phyloP scores from a whole-genome alignment of 768 basidiomycete genomes.

The Gautieria morchelliformis region DNA sequence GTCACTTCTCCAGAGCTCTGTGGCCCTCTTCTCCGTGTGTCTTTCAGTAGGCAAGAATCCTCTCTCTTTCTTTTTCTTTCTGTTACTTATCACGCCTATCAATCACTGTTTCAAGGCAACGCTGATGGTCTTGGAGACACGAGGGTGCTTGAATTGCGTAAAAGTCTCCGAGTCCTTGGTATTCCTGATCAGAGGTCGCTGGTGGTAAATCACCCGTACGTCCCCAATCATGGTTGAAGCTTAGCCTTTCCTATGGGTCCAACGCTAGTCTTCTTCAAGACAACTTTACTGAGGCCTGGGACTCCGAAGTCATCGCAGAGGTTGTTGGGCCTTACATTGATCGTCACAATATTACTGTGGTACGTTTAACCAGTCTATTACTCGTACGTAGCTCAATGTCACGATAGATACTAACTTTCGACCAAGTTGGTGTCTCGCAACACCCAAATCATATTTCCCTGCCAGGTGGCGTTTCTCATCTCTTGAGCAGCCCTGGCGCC shows the following conservation, averaged over 20 bases:
- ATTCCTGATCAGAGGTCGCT: conserved; percentile 43
- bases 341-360: conserved; percentile 51
- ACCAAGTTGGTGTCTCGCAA: conserved; percentile 61
- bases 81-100: neutral
- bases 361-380: conserved; percentile 22
- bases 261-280: conserved; percentile 57
- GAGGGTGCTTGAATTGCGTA: conserved; percentile 47
- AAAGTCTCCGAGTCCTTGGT: conserved; percentile 61
- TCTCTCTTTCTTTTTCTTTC: neutral
- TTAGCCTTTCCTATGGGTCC: conserved; percentile 10
- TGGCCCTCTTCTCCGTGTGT: conserved; percentile 53
- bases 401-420: conserved; percentile 77
- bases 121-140: conserved; percentile 64
- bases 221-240: conserved; percentile 9
- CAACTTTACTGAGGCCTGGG: conserved; percentile 61
- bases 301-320: conserved; percentile 44
- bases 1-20: conserved; percentile 21
- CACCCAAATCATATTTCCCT: conserved; percentile 84
- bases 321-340: conserved; percentile 51
- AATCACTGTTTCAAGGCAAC: conserved; percentile 34
- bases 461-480: conserved; percentile 40
- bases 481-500: conserved; percentile 23
- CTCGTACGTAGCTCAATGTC: neutral
- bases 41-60: conserved; percentile 46
- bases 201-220: conserved; percentile 63